A percentile compares a stretch with the other conserved stretches of the same genome.
These are phyloP conservation scores for Hansenula sp. DNA, from an alignment of 1,139 yeast genomes.

Conservation along the genomic window DNA sequence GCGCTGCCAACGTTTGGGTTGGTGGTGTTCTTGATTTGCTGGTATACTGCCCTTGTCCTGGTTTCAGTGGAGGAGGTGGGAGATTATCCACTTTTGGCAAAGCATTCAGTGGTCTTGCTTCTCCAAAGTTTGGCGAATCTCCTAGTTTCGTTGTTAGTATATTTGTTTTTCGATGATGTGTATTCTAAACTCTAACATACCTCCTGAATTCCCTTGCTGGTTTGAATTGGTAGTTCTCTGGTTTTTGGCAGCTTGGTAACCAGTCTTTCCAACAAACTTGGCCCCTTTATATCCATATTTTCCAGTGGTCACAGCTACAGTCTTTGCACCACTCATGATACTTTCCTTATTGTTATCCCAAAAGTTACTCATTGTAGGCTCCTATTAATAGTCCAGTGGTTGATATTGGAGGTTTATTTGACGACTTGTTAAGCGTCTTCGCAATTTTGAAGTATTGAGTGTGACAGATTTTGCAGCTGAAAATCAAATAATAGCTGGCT, in stretches of 20 bases:
- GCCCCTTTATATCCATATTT: constrained; percentile 34
- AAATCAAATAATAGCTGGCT: too few species aligned
- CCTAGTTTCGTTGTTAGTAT: background rate
- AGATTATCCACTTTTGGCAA: constrained; percentile 37
- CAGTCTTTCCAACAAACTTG: constrained; percentile 42
- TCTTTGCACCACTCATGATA: constrained; percentile 36
- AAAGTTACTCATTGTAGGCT: constrained; percentile 27
- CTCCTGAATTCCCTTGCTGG: constrained; percentile 8
- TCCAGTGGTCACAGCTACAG: constrained; percentile 22
- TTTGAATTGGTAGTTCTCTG: constrained; percentile 14
- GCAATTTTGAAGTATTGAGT: too few species aligned
- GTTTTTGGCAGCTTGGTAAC: constrained; percentile 39
- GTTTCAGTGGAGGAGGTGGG: constrained; percentile 54
- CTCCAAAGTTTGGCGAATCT: constrained; percentile 13
- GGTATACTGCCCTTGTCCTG: constrained; percentile 31
- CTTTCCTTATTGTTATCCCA: constrained; percentile 49
- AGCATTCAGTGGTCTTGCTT: constrained; percentile 29
- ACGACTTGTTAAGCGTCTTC: too few species aligned
- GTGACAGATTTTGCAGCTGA: too few species aligned
- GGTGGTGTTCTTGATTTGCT: constrained; percentile 8
- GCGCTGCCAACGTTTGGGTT: background rate
- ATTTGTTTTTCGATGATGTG: too few species aligned
- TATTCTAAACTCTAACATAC: background rate
- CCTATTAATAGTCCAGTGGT: background rate
- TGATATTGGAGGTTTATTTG: background rate